Conservation (phyloP, 2,329 filamentous ascomycete species). For the Lasiodiplodia citricola region DNA sequence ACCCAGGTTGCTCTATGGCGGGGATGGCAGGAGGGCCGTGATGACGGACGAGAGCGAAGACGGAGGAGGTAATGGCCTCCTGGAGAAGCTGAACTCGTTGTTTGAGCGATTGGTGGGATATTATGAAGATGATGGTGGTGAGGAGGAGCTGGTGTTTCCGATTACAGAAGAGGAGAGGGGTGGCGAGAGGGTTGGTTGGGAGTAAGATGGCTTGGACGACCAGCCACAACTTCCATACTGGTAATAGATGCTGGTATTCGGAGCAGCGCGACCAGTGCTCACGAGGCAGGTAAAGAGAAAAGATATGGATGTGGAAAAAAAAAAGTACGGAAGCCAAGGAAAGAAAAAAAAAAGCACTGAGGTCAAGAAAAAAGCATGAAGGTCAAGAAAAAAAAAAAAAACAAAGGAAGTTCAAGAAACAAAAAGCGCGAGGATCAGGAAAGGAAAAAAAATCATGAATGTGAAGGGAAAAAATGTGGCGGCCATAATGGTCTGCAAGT, state of each 20-base stretch:
- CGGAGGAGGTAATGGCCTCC: background rate
- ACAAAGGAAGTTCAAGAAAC: background rate
- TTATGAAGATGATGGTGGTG: slow-evolving; percentile 1
- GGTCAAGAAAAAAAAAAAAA: background rate
- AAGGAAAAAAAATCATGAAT: background rate
- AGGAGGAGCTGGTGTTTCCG: slow-evolving; percentile 6
- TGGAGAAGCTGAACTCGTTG: background rate
- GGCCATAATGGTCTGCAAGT: background rate
- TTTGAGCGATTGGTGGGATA: background rate
- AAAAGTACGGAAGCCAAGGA: background rate
- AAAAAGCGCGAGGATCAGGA: background rate
- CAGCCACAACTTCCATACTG: too few species aligned
- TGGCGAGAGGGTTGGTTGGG: background rate
- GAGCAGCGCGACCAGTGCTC: too few species aligned
- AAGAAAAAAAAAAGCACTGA: background rate
- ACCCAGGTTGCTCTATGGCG: background rate
- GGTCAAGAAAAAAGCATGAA: background rate
- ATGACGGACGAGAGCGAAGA: background rate
- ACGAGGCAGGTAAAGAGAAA: too few species aligned
- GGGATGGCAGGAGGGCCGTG: background rate
- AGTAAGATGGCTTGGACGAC: too few species aligned
- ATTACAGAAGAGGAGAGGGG: slow-evolving; percentile 14
- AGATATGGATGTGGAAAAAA: too few species aligned
- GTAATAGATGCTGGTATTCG: too few species aligned
- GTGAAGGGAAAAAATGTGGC: background rate